Base-by-base conservation (phyloP, 2,329 filamentous ascomycete species). In the Gnomoniopsis smithogilvyi region DNA sequence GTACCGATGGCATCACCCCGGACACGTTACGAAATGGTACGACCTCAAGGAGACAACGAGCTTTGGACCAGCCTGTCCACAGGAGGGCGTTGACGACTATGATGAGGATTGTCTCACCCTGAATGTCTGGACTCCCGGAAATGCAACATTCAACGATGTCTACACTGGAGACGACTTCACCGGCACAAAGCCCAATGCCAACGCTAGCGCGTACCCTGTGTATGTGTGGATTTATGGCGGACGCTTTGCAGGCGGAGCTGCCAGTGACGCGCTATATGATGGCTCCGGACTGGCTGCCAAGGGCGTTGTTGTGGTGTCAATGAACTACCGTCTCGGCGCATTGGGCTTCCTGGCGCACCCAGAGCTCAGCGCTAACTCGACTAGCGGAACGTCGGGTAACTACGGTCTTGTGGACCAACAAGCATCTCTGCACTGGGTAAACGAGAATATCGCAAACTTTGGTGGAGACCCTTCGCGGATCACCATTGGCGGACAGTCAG, bases 281-380 rank as follows among this genome's bases (percentile, higher is more conserved):
- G 87, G 81, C 0, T 78, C 75, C 2, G 82, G 80, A 1, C 69
- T 91, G 38, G 77, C 89, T 48, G 64, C 74, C 53, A 85, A 85
- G 0, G 80, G 81, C n/a, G 86, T 92, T 24, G 74, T 93, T 0
- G 83, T 91, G 0, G 87, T 92, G 1, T 86, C 79, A 12, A 82
- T 91, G 72, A 92, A 91, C 71, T 92, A 92, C 68, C 85, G 90
- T 4, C 87, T 93, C 14, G 89, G 89, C 0, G 80, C 83, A 0
- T 91, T 86, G 64, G 90, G 90, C 0, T 93, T 92, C 67, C 77
- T 93, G 10, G 82, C 84, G 2, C 78, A 84, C 56, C 74, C 81
- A n/a, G 80, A 88, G 65, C 67, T 64, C 6, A 11, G 3, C 38
- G 41, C 2, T 43, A 47, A 22, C 52, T 52, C 33, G 41, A 22